Percentiles rank a stretch among this genome's conserved stretches.
These are phyloP conservation scores for Vachellia pachyceras DNA, from an alignment of 306 rosid species.

Conservation along the genomic window DNA sequence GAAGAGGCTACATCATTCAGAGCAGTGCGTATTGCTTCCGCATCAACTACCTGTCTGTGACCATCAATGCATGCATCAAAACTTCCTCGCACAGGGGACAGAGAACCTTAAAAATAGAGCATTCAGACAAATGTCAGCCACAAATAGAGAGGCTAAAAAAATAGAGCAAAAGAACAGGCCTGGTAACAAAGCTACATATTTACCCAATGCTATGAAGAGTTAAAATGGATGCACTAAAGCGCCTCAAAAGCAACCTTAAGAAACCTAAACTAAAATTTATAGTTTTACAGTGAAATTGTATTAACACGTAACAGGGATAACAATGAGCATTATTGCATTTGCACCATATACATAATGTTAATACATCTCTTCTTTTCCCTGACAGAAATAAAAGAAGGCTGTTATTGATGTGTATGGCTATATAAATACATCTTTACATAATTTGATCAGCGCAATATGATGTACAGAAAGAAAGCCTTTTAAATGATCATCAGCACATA, in stretches of 20 bases:
- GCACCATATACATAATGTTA: neutral
- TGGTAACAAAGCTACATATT: neutral
- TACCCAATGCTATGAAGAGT: neutral
- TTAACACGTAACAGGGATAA: neutral
- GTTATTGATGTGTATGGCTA: slow-evolving; percentile 20
- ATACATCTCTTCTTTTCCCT: slow-evolving; percentile 2
- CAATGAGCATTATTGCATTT: neutral
- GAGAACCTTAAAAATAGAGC: slow-evolving; percentile 59
- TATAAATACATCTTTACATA: slow-evolving; percentile 14
- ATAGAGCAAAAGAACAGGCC: slow-evolving; percentile 21
- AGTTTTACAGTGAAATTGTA: neutral
- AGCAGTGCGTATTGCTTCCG: slow-evolving; percentile 88
- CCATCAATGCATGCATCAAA: slow-evolving; percentile 54
- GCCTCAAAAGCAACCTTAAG: slow-evolving; percentile 16
- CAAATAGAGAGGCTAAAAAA: slow-evolving; percentile 16
- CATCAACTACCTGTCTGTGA: slow-evolving; percentile 46
- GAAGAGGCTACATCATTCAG: slow-evolving; percentile 83
- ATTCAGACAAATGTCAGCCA: slow-evolving; percentile 22
- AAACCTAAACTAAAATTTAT: neutral
- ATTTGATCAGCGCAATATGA: neutral
- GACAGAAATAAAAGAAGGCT: neutral
- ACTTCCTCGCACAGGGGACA: slow-evolving; percentile 70
- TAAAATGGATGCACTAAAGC: neutral
- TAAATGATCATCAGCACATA: slow-evolving; percentile 41
- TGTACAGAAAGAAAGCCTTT: slow-evolving; percentile 26